Base-by-base conservation (phyloP, 345 rosid genomes). In the Carallia pectinifolia region DNA sequence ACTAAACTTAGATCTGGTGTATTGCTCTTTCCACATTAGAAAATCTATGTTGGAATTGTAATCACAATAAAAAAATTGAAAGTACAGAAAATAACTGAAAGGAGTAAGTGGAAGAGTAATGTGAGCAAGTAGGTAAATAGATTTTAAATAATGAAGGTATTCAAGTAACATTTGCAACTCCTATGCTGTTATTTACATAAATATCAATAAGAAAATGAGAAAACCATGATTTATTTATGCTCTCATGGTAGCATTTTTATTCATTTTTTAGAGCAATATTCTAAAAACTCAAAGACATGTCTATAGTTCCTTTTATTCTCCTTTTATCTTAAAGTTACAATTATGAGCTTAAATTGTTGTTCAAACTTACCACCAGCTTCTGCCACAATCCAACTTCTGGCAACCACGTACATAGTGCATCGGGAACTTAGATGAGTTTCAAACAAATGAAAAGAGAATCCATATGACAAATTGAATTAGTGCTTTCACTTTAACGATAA, bases 401-500 rank as follows among this genome's bases (percentile, higher is more conserved):
- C 44, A 39, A 39, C 8, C 2, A 39, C 7, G 44, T 7, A 39
- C 44, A 39, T 8, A 2, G 44, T 1, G 8, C 12, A 39, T 10
- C 44, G 7, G 44, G 10, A 7, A 39, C 44, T 7, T 39, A 39
- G 10, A 39, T 39, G 44, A 39, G 8, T 39, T 39, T 7, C 44
- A 39, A 39, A 39, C 44, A 39, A 39, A 39, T 39, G 44, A 39
- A 39, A 39, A 7, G 10, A 39, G 44, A 39, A 39, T 8, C 44
- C 7, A 39, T 39, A 39, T 39, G 23, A 13, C 30, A 70, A 2
- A 27, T 36, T 53, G 53, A 54, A 15, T 38, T 37, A 27, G 53
- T 50, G 52, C 66, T 27, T 70, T 23, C 23, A 33, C 48, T 58
- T 71, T 65, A 40, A 58, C 40, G 29, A 27, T 6, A 65, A 1